Evolutionary conservation across 1,284 basidiomycete genomes (phyloP).

Genomic region (Testicularia cyperi): DNA sequence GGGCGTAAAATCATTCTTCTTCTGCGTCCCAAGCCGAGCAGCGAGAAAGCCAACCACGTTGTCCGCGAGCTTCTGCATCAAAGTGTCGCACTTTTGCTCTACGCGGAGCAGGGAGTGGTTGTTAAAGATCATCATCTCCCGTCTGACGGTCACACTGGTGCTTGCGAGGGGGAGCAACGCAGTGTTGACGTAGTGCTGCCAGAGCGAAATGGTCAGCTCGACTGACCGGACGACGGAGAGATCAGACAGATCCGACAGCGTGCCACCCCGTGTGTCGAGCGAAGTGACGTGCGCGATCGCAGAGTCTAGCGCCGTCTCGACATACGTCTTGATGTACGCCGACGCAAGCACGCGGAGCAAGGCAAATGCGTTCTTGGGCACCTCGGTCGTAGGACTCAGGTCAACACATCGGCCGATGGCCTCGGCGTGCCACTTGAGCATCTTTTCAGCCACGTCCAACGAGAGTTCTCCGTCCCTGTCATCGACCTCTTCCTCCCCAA

Average conservation of each 20-base stretch:
- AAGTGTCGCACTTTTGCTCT: constrained; percentile 79
- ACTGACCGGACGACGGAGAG: constrained; percentile 69
- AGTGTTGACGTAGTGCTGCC: constrained; percentile 93
- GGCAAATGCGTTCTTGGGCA: constrained; percentile 82
- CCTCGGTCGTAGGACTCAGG: constrained; percentile 48
- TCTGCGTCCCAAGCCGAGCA: constrained; percentile 81
- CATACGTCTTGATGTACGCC: constrained; percentile 79
- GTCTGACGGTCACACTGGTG: constrained; percentile 79
- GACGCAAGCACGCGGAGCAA: constrained; percentile 86
- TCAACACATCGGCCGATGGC: constrained; percentile 58
- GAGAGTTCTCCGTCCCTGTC: constrained; percentile 50
- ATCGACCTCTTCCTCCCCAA: constrained; percentile 27
- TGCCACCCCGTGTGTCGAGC: constrained; percentile 66
- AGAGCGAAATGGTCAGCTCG: constrained; percentile 90
- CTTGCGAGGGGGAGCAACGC: constrained; percentile 86
- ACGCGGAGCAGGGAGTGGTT: constrained; percentile 83
- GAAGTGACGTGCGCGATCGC: constrained; percentile 73
- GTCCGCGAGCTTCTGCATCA: constrained; percentile 82
- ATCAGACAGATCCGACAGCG: constrained; percentile 70
- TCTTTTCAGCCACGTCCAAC: constrained; percentile 50
- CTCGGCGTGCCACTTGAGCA: constrained; percentile 59
- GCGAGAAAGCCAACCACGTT: constrained; percentile 63
- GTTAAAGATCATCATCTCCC: constrained; percentile 93
- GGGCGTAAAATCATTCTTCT: constrained; percentile 94
- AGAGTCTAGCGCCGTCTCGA: constrained; percentile 88